Percentiles rank a stretch among this genome's conserved stretches.
Evolutionary conservation across 495 filamentous ascomycete genomes (phyloP).

Genomic region (Daldinia concentrica): DNA sequence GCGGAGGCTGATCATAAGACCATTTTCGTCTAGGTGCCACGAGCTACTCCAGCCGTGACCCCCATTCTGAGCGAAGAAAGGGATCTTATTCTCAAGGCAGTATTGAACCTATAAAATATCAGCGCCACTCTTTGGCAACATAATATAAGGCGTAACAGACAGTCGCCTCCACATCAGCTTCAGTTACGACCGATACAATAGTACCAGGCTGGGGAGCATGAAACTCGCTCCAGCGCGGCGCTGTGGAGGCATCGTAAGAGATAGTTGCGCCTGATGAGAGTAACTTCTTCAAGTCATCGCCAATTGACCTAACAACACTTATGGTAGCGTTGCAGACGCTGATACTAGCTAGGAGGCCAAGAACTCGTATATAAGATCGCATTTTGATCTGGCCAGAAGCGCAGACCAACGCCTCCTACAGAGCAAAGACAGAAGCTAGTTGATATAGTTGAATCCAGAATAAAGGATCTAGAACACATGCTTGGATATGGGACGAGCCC

Average conservation of each 20-base stretch:
- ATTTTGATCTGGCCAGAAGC: background rate
- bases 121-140: background rate
- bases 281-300: background rate
- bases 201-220: slow-evolving; percentile 18
- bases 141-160: slow-evolving; percentile 1
- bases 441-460: background rate
- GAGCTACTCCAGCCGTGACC: slow-evolving; percentile 15
- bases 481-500: no score
- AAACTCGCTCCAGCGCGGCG: slow-evolving; percentile 19
- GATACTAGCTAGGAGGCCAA: slow-evolving; percentile 8
- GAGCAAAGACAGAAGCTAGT: background rate
- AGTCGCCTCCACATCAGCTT: slow-evolving; percentile 11
- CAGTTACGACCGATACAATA: slow-evolving; percentile 12
- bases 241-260: slow-evolving; percentile 7
- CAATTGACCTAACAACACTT: background rate
- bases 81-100: slow-evolving; percentile 4
- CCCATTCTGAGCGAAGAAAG: slow-evolving; percentile 24
- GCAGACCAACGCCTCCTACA: no score
- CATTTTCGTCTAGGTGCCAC: slow-evolving; percentile 8
- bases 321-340: background rate
- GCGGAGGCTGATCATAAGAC: slow-evolving; percentile 19
- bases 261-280: slow-evolving; percentile 15
- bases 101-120: slow-evolving; percentile 13
- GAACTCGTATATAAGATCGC: slow-evolving; percentile 6
- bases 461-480: no score